A percentile compares a stretch with the other conserved stretches of the same genome.
These are phyloP conservation scores for Oenanthe javanica DNA, from an alignment of 140 eudicot genomes.

Conservation along the genomic window DNA sequence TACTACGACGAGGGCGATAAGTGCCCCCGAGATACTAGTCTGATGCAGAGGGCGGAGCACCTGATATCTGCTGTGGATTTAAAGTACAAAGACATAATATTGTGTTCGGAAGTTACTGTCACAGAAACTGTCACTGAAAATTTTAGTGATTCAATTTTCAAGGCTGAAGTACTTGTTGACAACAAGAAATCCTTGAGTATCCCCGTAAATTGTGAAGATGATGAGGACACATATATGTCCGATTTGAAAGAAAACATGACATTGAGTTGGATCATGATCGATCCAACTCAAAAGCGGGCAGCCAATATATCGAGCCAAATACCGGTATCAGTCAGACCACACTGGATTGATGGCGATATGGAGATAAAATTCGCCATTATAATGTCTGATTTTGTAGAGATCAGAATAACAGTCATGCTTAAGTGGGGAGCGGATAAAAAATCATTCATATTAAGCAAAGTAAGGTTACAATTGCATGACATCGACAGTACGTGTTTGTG, in stretches of 20 bases:
- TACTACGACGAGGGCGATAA: background rate
- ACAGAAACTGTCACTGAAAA: too few species aligned
- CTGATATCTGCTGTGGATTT: conserved; percentile 43
- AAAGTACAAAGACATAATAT: conserved; percentile 16
- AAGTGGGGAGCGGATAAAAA: conserved; percentile 19
- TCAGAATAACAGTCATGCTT: conserved; percentile 26
- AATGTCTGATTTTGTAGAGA: conserved; percentile 24
- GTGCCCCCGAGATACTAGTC: background rate
- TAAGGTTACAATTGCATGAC: background rate
- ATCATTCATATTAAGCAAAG: conserved; percentile 29
- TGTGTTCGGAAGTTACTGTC: too few species aligned
- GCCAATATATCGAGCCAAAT: too few species aligned
- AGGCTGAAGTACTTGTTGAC: too few species aligned
- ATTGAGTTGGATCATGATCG: too few species aligned
- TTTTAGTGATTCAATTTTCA: too few species aligned
- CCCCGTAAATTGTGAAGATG: too few species aligned
- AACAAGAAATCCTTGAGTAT: too few species aligned
- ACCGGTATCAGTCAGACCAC: too few species aligned
- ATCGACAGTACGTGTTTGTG: conserved; percentile 20
- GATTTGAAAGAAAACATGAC: too few species aligned
- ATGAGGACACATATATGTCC: too few species aligned
- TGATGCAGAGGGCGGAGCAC: background rate
- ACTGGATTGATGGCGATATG: conserved; percentile 10
- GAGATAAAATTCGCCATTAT: background rate
- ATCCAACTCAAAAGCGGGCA: too few species aligned